These are phyloP conservation scores for Lentinula novae-zelandiae DNA, from an alignment of 1,284 basidiomycete genomes.

Conservation along the genomic window DNA sequence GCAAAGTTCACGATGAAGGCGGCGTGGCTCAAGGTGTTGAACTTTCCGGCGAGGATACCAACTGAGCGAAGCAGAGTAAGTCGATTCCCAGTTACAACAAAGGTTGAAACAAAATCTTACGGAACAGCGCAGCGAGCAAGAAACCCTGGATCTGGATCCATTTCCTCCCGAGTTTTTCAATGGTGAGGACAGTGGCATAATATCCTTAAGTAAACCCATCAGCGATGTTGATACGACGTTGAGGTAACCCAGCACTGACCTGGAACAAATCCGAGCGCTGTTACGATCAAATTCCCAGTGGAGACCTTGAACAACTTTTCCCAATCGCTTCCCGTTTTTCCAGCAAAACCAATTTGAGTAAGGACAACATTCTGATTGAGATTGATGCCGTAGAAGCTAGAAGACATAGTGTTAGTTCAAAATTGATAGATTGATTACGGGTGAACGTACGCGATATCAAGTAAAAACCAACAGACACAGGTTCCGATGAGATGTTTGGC, in stretches of 20 bases:
- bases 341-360: conserved; percentile 49
- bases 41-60: conserved; percentile 52
- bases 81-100: too few relatives aligned
- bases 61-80: conserved; percentile 26
- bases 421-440: not conserved
- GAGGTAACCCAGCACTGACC: conserved; percentile 30
- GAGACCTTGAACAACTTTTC: conserved; percentile 49
- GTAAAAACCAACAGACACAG: conserved; percentile 18
- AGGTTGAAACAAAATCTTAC: conserved; percentile 26
- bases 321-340: conserved; percentile 44
- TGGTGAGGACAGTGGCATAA: conserved; percentile 53
- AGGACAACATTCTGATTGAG: conserved; percentile 60
- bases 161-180: conserved; percentile 60
- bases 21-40: conserved; percentile 48
- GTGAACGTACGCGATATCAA: conserved; percentile 17
- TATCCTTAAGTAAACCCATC: conserved; percentile 35
- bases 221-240: not conserved
- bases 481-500: conserved; percentile 18
- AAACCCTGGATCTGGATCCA: conserved; percentile 68
- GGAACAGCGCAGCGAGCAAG: conserved; percentile 52
- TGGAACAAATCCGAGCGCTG: conserved; percentile 60
- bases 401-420: not conserved
- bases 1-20: conserved; percentile 61
- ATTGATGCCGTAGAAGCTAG: conserved; percentile 63
- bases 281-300: conserved; percentile 51